Evolutionary conservation across 495 filamentous ascomycete genomes (phyloP), one percentile per base, ranked within the genome.

Genomic region (Neohortaea acidophila): DNA sequence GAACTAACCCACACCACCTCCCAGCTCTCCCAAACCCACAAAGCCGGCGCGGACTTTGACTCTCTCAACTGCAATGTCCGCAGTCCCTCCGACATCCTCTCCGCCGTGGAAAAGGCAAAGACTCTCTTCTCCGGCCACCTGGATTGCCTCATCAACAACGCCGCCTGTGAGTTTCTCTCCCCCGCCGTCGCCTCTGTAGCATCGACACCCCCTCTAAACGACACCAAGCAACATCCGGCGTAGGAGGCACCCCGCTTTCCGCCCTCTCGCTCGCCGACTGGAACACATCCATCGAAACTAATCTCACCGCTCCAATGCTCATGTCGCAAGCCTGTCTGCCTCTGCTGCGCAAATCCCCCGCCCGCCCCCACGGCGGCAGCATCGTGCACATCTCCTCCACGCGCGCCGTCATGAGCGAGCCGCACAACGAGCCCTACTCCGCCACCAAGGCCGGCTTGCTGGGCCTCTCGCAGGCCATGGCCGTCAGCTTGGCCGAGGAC

Each of bases 381-480:
- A 55, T 58, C 14, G 49, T 58, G 23, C 47, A 53, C 42, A 45
- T 58, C 28, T 51, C 50, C 3, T 58, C 52, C 12, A 54, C 48
- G 0, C 54, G 50, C 32, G 54, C 50, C 0, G 46, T 53, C 37
- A 54, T 53, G 48, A 42, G 36, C 23, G 54, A 57, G 34, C 33
- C 47, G 4, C 31, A 57, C 36, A 49, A 52, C 19, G 49, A 54
- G 35, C 36, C 41, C 2, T 55, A 57, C 32, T 44, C 49, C 12
- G 38, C 52, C 8, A 49, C 40, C 12, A 52, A 57, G 33, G 52
- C 49, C 2, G 49, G 49, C 0, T 28, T 55, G 23, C 44, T 52
- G 1, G 54, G 54, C 0, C 38, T 57, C 15, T 51, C 47, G 29
- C 51, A 57, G 31, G 36, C 40, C 1, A 51, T 55, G 49, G 49